phyloP scores from a whole-genome alignment of 75 land plant species.

The Sequoiadendron giganteum region DNA sequence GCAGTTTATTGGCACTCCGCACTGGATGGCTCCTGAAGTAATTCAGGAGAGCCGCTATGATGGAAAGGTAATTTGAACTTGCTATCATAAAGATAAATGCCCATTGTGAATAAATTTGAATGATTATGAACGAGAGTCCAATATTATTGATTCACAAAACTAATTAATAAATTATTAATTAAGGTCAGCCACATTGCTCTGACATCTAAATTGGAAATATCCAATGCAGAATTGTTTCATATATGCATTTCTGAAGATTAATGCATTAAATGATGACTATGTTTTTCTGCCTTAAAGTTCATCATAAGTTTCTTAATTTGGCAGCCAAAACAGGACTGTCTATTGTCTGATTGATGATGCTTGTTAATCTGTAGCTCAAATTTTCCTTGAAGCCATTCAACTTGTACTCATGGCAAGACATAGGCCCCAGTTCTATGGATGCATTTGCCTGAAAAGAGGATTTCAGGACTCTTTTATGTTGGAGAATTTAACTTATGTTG shows the following conservation, averaged over 20 bases:
- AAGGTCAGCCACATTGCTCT: background rate
- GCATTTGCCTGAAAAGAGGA: background rate
- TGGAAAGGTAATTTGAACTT: slow-evolving; percentile 78
- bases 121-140: background rate
- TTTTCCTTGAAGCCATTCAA: background rate
- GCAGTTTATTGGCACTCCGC: slow-evolving; percentile 99
- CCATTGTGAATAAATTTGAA: background rate
- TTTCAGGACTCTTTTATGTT: background rate
- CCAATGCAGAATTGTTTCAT: background rate
- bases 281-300: background rate
- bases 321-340: background rate
- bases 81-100: background rate
- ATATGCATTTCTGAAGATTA: background rate
- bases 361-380: background rate
- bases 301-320: background rate
- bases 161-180: too few species aligned
- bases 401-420: background rate
- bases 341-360: background rate
- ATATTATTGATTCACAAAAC: background rate
- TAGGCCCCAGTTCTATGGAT: background rate
- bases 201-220: background rate
- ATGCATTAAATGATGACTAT: background rate
- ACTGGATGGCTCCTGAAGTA: slow-evolving; percentile 99
- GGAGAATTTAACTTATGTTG: background rate
- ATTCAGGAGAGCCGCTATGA: slow-evolving; percentile 99